phyloP scores from a whole-genome alignment of 768 basidiomycete genomes.

The Leucosporidium scottii region DNA sequence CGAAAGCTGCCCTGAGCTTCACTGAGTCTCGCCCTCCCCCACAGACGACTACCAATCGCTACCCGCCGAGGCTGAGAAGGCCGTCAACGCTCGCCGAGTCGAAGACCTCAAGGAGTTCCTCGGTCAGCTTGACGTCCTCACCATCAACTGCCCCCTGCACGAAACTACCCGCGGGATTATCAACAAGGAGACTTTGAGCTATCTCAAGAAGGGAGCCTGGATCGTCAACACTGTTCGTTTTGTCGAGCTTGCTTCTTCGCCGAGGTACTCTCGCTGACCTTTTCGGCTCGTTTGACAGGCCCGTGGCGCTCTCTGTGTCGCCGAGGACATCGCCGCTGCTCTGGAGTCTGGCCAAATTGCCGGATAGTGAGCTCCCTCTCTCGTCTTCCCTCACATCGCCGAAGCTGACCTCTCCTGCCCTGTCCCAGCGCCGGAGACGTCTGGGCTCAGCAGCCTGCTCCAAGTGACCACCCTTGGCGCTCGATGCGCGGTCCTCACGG shows the following conservation, averaged over 20 bases:
- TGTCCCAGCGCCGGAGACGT: constrained; percentile 52
- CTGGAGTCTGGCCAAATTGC: constrained; percentile 66
- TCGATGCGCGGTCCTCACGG: constrained; percentile 67
- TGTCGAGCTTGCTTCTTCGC: not conserved
- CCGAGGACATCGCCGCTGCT: constrained; percentile 69
- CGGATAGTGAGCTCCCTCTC: constrained; percentile 44
- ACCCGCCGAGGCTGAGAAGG: constrained; percentile 55
- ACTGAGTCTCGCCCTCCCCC: constrained; percentile 19
- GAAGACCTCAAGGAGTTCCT: constrained; percentile 66
- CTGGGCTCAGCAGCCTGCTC: constrained; percentile 78
- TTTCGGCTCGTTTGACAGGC: constrained; percentile 43
- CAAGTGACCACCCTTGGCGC: constrained; percentile 78
- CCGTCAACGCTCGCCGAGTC: constrained; percentile 65
- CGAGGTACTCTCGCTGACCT: not conserved
- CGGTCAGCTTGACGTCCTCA: constrained; percentile 47
- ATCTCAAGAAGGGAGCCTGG: constrained; percentile 89
- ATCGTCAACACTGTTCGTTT: constrained; percentile 60
- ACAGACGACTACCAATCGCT: constrained; percentile 31
- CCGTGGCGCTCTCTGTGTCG: constrained; percentile 83
- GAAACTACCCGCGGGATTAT: constrained; percentile 61
- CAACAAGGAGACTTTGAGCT: constrained; percentile 62
- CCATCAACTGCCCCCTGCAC: constrained; percentile 83
- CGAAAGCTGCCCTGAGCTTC: too few species aligned
- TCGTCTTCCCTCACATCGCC: not conserved
- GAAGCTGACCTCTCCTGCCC: not conserved